Base-by-base conservation (phyloP, 768 basidiomycete genomes). In the Leucocoprinus birnbaumii region DNA sequence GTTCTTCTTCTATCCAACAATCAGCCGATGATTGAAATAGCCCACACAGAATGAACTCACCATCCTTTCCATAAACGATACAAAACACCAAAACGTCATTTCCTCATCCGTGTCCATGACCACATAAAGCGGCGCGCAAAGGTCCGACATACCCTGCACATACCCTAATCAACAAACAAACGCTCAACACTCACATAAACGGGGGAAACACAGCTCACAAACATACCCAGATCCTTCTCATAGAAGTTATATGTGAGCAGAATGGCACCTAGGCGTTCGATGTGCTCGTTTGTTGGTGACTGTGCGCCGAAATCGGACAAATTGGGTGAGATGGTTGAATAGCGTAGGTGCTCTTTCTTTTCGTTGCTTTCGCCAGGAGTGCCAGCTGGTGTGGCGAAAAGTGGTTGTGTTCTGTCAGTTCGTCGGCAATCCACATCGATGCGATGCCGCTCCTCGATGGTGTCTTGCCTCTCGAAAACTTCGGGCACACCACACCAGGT, bases 71-170 rank as follows among this genome's bases (percentile, higher is more conserved):
- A 99, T 98, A 58, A 95, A 83, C 59, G 88, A 83, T 19, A 91
- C 94, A 64, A 99, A 94, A 65, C 93, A 94, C 94, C 95, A 98
- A 71, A 98, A 98, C 1, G 91, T 92, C 71, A 92, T 70, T 51
- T 88, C 89, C 63, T 96, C 94, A 59, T 97, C 88, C 6, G 85
- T 90, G 50, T 80, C 86, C 81, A 91, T 86, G 14, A 94, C 91
- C 22, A 98, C 87, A 64, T 98, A 98, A 5, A 98, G 71, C 11
- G 97, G 97, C 3, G 92, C 88, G 62, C 91, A 91, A 13, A 99
- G 80, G 70, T 99, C 97, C 2, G 91, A 94, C 97, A 98, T 98
- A 27, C 97, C 97, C 70, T 98, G 97, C 3, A 98, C 97, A 67
- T 98, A 98, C 25, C 95, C 94, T 88, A 58, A 38, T 1, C 16